Conservation (phyloP, 2,329 filamentous ascomycete species). For the Fusarium verticillioides region DNA sequence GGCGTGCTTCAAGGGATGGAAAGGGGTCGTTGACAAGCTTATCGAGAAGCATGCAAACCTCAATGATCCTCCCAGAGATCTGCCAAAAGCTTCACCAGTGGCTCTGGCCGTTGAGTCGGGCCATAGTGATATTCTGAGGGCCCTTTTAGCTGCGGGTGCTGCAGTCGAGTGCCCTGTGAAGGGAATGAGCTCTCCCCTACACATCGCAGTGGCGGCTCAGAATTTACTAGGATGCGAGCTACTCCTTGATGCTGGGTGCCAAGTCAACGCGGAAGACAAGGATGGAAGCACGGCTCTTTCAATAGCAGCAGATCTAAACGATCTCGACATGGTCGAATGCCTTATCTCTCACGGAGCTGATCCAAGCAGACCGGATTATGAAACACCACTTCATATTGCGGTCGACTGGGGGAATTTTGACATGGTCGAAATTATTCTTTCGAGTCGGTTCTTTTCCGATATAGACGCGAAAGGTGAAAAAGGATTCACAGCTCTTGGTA, state of each 20-base stretch:
- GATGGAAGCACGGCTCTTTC: conserved; percentile 17
- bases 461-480: conserved; percentile 16
- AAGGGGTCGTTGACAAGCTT: conserved; percentile 24
- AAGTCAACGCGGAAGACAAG: conserved; percentile 18
- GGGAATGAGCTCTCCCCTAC: conserved; percentile 11
- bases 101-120: conserved; percentile 18
- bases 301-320: conserved; percentile 11
- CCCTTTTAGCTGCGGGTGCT: conserved; percentile 25
- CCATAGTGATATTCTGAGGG: conserved; percentile 14
- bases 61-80: conserved; percentile 12
- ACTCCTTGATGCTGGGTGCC: conserved; percentile 25
- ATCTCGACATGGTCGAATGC: conserved; percentile 12
- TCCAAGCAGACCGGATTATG: conserved; percentile 14
- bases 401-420: conserved; percentile 19
- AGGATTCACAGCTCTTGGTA: conserved; percentile 25
- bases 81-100: conserved; percentile 30
- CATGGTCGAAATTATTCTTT: conserved; percentile 18
- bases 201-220: conserved; percentile 19
- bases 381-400: conserved; percentile 26
- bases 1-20: conserved; percentile 24
- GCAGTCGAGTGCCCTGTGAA: conserved; percentile 10
- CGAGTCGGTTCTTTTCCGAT: conserved; percentile 2
- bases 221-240: conserved; percentile 15
- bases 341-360: conserved; percentile 26
- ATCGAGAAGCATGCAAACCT: conserved; percentile 27